phyloP scores from a whole-genome alignment of 768 basidiomycete species.

The Clitopilus passeckerianus region DNA sequence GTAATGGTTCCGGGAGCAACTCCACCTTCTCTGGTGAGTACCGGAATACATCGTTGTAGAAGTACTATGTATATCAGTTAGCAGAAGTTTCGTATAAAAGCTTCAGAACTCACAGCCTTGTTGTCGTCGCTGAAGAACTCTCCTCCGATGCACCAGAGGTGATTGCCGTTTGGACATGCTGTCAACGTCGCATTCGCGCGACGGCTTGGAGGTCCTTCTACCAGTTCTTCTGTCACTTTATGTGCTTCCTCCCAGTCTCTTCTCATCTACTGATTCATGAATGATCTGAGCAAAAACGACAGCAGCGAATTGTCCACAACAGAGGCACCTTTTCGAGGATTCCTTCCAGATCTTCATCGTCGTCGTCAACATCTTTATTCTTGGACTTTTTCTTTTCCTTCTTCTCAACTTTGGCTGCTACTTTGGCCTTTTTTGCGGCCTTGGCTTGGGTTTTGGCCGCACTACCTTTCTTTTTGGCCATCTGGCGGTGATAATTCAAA shows the following conservation, averaged over 20 bases:
- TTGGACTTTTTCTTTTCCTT: slow-evolving; percentile 53
- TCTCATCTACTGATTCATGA: slow-evolving; percentile 53
- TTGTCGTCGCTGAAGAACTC: slow-evolving; percentile 88
- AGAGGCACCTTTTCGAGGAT: slow-evolving; percentile 70
- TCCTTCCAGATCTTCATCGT: slow-evolving; percentile 76
- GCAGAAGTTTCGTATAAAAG: neutral
- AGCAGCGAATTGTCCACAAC: slow-evolving; percentile 1
- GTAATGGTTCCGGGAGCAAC: slow-evolving; percentile 2
- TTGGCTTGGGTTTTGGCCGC: slow-evolving; percentile 41
- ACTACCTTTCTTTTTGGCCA: slow-evolving; percentile 52
- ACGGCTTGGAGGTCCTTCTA: slow-evolving; percentile 75
- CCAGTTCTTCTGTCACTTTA: slow-evolving; percentile 80
- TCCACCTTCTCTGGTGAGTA: slow-evolving; percentile 77
- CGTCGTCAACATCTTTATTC: slow-evolving; percentile 53
- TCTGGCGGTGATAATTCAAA: slow-evolving; percentile 10
- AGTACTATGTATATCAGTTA: slow-evolving; percentile 42
- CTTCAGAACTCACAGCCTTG: slow-evolving; percentile 49
- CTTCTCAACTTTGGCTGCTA: slow-evolving; percentile 66
- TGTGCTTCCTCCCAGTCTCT: slow-evolving; percentile 82
- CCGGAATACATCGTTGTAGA: slow-evolving; percentile 85
- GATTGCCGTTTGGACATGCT: slow-evolving; percentile 72
- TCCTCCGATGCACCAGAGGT: slow-evolving; percentile 82
- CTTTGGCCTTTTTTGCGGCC: slow-evolving; percentile 64
- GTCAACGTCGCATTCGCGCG: slow-evolving; percentile 83
- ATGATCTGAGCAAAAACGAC: neutral